A percentile compares a stretch with the other conserved stretches of the same genome.
Evolutionary conservation across 2,329 filamentous ascomycete genomes (phyloP).

Genomic region (Pyrenophora teres): DNA sequence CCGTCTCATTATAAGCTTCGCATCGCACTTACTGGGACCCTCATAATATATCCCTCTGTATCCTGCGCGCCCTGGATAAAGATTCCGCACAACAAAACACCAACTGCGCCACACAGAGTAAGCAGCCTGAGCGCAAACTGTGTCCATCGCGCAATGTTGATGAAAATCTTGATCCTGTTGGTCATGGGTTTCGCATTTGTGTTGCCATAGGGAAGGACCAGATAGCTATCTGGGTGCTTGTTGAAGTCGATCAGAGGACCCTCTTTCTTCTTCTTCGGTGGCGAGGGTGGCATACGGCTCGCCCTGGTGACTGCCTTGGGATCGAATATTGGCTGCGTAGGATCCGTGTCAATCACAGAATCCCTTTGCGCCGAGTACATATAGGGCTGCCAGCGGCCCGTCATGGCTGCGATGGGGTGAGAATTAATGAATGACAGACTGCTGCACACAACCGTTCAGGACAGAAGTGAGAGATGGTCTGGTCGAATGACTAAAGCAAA

Average conservation of each 20-base stretch:
- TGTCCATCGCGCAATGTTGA: constrained; percentile 69
- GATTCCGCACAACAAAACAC: constrained; percentile 75
- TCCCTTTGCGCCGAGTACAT: constrained; percentile 65
- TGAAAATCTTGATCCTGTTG: constrained; percentile 68
- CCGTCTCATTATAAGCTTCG: neutral
- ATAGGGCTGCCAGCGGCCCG: constrained; percentile 66
- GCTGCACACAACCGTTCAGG: constrained; percentile 29
- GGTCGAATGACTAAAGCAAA: constrained; percentile 29
- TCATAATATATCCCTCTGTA: constrained; percentile 73
- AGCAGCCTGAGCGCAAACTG: constrained; percentile 72
- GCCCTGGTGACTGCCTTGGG: constrained; percentile 84
- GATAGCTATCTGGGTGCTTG: constrained; percentile 78
- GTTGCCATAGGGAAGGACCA: constrained; percentile 66
- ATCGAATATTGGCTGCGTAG: constrained; percentile 66
- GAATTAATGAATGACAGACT: constrained; percentile 34
- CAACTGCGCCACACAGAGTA: constrained; percentile 70
- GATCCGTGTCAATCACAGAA: constrained; percentile 56
- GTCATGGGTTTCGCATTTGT: constrained; percentile 69
- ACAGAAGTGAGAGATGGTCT: constrained; percentile 27
- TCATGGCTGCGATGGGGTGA: constrained; percentile 40
- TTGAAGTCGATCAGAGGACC: constrained; percentile 84
- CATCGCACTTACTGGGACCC: constrained; percentile 67
- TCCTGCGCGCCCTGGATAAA: constrained; percentile 71
- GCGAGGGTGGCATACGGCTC: constrained; percentile 68
- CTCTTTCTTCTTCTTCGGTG: constrained; percentile 65